Conservation (phyloP, 805 yeast genomes). For the Clavispora fructus region DNA sequence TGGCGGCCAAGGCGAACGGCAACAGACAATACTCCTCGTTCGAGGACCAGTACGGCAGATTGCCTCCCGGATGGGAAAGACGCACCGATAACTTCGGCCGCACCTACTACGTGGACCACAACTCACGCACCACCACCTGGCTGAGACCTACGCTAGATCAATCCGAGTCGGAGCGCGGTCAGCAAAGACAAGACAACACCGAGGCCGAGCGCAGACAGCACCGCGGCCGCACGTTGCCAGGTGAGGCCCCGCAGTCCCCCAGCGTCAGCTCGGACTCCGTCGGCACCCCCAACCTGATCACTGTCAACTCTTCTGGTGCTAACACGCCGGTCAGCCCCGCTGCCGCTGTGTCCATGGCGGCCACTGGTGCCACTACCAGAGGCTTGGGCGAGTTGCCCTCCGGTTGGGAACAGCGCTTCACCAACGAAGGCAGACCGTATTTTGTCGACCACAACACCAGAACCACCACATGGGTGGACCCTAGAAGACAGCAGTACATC, state of each 20-base stretch:
- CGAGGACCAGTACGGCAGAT: slow-evolving; percentile 93
- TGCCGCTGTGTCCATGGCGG: slow-evolving; percentile 63
- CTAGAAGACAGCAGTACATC: slow-evolving; percentile 96
- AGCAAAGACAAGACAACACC: slow-evolving; percentile 60
- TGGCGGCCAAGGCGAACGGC: slow-evolving; percentile 11
- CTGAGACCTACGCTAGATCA: slow-evolving; percentile 86
- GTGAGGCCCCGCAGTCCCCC: slow-evolving; percentile 38
- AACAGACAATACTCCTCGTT: slow-evolving; percentile 81
- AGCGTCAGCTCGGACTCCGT: slow-evolving; percentile 3
- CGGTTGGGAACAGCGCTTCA: slow-evolving; percentile 98
- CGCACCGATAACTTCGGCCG: slow-evolving; percentile 96
- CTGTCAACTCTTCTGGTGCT: slow-evolving; percentile 40
- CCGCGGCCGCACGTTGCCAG: slow-evolving; percentile 86
- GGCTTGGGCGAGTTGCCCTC: slow-evolving; percentile 96
- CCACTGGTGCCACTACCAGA: slow-evolving; percentile 85
- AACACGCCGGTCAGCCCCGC: slow-evolving; percentile 57
- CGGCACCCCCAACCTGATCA: slow-evolving; percentile 37
- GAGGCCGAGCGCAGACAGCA: slow-evolving; percentile 90
- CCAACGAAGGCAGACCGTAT: slow-evolving; percentile 97
- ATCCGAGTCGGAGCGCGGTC: slow-evolving; percentile 63
- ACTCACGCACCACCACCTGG: slow-evolving; percentile 98
- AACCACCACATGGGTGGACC: slow-evolving; percentile 99
- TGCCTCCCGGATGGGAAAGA: slow-evolving; percentile 99
- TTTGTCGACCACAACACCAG: slow-evolving; percentile 99
- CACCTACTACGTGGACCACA: slow-evolving; percentile 96